Evolutionary conservation across 345 rosid genomes (phyloP).

Genomic region (Euphorbia peplus): DNA sequence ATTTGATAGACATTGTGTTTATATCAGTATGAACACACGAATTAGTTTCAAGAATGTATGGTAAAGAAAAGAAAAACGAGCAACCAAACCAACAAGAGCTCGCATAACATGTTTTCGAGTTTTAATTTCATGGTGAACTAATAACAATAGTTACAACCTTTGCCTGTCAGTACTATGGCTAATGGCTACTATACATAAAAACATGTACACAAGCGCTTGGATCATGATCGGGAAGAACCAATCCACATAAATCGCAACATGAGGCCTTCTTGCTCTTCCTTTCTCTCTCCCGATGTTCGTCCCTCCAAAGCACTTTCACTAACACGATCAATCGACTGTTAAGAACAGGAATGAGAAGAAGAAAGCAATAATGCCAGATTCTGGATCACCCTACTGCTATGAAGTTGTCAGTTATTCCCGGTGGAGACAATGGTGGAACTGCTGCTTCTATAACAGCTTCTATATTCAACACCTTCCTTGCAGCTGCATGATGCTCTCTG

Average conservation of each 20-base stretch:
- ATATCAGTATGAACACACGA: too few relatives aligned
- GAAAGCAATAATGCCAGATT: conserved; percentile 20
- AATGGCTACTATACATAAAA: conserved; percentile 16
- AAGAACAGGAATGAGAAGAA: conserved; percentile 26
- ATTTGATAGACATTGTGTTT: too few relatives aligned
- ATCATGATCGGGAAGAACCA: conserved; percentile 45
- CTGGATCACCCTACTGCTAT: conserved; percentile 22
- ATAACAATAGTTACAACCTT: background rate
- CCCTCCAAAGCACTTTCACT: conserved; percentile 19
- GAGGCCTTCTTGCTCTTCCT: conserved; percentile 23
- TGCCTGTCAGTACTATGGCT: conserved; percentile 1
- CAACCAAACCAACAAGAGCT: background rate
- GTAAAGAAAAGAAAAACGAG: background rate
- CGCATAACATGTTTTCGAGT: background rate
- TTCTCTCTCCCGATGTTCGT: conserved; percentile 34
- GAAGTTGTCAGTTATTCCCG: conserved; percentile 37
- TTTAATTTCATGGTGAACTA: background rate
- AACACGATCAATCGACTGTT: conserved; percentile 10
- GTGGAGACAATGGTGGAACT: conserved; percentile 33
- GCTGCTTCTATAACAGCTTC: conserved; percentile 15
- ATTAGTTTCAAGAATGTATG: too few relatives aligned
- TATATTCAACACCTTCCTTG: conserved; percentile 22
- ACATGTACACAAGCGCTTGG: conserved; percentile 35
- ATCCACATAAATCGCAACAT: conserved; percentile 3
- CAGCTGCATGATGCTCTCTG: conserved; percentile 17